Evolutionary conservation across 2,329 filamentous ascomycete species (phyloP).

Genomic region (Diaporthe vexans): DNA sequence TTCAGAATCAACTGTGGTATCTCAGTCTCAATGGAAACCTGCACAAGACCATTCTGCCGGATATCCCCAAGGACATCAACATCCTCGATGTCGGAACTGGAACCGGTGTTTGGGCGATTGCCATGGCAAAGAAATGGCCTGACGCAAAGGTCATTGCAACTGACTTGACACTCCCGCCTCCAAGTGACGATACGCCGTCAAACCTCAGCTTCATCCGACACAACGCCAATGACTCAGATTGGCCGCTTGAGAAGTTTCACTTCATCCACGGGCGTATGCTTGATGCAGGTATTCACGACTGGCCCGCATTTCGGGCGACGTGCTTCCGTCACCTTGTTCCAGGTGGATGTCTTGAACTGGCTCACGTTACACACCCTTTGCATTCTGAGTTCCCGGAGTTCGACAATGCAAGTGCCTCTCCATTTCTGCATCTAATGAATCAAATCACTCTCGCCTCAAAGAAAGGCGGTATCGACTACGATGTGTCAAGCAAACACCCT

Average conservation of each 20-base stretch:
- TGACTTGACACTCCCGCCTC: not conserved
- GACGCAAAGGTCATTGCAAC: not conserved
- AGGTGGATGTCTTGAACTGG: not conserved
- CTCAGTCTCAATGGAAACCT: not conserved
- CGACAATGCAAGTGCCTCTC: not conserved
- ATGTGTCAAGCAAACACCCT: not conserved
- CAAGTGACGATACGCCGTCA: not conserved
- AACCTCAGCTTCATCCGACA: not conserved
- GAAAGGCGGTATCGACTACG: not conserved
- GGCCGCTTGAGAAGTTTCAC: not conserved
- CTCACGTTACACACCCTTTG: not conserved
- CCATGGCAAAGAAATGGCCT: not conserved
- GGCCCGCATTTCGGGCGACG: not conserved
- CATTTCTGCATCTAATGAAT: not conserved
- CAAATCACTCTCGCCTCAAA: not conserved
- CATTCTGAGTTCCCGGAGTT: not conserved
- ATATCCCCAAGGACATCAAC: not conserved
- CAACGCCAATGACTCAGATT: not conserved
- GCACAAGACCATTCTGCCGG: not conserved
- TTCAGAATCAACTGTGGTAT: slow-evolving; percentile 4
- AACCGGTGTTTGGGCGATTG: not conserved
- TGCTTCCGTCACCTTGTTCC: not conserved
- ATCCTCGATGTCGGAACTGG: not conserved
- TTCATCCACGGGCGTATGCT: slow-evolving; percentile 1
- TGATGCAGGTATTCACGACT: not conserved